A percentile compares a stretch with the other conserved stretches of the same genome.
Evolutionary conservation across 2,329 filamentous ascomycete genomes (phyloP).

Genomic region (Aspergillus spinulosporus): DNA sequence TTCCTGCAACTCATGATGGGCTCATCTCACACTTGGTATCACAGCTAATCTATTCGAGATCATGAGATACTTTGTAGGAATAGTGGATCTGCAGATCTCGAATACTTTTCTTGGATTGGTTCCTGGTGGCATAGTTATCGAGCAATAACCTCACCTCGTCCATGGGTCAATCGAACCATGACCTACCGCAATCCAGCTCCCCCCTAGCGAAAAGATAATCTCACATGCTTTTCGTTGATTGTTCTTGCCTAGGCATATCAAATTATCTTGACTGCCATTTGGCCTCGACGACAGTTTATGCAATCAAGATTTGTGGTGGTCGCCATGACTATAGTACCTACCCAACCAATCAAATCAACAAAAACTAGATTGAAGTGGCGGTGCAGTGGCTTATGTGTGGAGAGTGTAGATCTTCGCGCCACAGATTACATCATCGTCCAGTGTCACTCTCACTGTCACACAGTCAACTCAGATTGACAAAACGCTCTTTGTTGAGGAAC

Average conservation of each 20-base stretch:
- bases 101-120: no score
- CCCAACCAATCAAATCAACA: slow-evolving; percentile 1
- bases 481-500: not conserved
- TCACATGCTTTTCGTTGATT: not conserved
- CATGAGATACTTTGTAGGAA: no score
- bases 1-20: not conserved
- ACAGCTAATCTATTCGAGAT: no score
- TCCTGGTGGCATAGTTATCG: no score
- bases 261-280: not conserved
- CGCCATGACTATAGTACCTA: not conserved
- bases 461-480: not conserved
- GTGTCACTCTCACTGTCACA: not conserved
- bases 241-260: not conserved
- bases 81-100: no score
- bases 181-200: not conserved
- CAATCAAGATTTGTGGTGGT: not conserved
- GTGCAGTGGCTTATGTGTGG: not conserved
- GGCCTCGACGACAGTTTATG: not conserved
- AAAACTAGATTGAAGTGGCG: not conserved
- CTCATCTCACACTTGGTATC: not conserved
- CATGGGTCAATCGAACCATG: no score
- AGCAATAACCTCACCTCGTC: no score
- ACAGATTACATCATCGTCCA: slow-evolving; percentile 5
- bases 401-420: not conserved
- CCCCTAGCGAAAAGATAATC: not conserved